phyloP scores from a whole-genome alignment of 495 filamentous ascomycete species.

The Lentithecium fluviatile region DNA sequence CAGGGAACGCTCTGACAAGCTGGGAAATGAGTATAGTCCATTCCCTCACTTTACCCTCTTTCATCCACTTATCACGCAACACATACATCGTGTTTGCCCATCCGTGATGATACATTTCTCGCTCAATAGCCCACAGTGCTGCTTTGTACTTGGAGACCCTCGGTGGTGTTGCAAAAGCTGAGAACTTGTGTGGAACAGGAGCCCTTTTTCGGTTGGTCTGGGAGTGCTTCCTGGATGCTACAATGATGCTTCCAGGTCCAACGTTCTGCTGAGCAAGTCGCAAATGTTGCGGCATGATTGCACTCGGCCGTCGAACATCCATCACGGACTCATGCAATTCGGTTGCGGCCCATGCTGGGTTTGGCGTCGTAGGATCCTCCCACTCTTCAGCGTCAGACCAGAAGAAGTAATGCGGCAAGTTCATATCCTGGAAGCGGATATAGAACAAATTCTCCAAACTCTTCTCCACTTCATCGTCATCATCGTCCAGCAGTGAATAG shows the following conservation, averaged over 20 bases:
- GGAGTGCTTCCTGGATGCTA: no score
- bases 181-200: constrained; percentile 10
- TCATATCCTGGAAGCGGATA: constrained; percentile 21
- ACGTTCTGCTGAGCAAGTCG: not conserved
- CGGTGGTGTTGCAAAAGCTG: not conserved
- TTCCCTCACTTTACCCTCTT: constrained; percentile 5
- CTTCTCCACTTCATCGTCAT: not conserved
- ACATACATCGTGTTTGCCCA: not conserved
- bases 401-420: constrained; percentile 26
- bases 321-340: not conserved
- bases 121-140: constrained; percentile 17
- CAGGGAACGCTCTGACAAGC: constrained; percentile 6
- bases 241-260: no score
- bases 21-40: constrained; percentile 11
- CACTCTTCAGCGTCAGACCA: constrained; percentile 20
- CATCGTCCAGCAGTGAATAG: constrained; percentile 2
- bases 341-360: constrained; percentile 5
- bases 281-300: not conserved
- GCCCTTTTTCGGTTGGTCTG: constrained; percentile 8
- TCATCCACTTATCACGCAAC: constrained; percentile 14
- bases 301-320: not conserved
- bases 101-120: constrained; percentile 20
- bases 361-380: constrained; percentile 19
- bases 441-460: constrained; percentile 20
- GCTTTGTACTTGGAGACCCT: constrained; percentile 8